A percentile compares a stretch with the other conserved stretches of the same genome.
phyloP scores from a whole-genome alignment of 805 yeast genomes.

The Metschnikowia santaceciliae region DNA sequence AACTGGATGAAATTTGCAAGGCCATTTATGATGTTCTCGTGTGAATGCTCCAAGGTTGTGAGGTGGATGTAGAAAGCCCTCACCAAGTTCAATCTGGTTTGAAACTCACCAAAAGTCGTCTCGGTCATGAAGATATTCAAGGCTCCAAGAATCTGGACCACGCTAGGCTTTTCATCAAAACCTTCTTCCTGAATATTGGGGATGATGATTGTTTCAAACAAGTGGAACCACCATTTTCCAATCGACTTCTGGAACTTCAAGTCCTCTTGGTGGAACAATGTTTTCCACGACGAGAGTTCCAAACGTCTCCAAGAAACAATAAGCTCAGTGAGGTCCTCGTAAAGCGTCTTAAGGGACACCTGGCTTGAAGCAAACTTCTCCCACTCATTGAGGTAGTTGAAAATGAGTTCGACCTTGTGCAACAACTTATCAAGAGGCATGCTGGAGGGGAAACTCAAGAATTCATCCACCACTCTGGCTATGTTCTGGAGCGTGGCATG shows the following conservation, averaged over 20 bases:
- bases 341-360: conserved; percentile 56
- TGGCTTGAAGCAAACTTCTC: conserved; percentile 83
- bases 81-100: conserved; percentile 54
- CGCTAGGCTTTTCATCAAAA: conserved; percentile 14
- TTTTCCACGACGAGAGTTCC: conserved; percentile 83
- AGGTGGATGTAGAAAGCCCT: conserved; percentile 59
- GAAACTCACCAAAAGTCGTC: conserved; percentile 72
- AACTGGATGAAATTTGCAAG: conserved; percentile 57
- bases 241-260: conserved; percentile 40
- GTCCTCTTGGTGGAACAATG: conserved; percentile 66
- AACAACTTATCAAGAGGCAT: conserved; percentile 76
- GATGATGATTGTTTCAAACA: conserved; percentile 74
- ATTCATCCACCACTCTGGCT: conserved; percentile 59
- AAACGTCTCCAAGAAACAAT: conserved; percentile 89
- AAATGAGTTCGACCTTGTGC: conserved; percentile 82
- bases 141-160: conserved; percentile 43
- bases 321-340: conserved; percentile 56
- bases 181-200: conserved; percentile 33
- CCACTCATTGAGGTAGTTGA: conserved; percentile 85
- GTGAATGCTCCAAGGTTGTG: conserved; percentile 19
- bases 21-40: conserved; percentile 29
- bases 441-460: conserved; percentile 54
- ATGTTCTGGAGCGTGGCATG: conserved; percentile 82
- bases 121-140: conserved; percentile 73
- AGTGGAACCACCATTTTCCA: conserved; percentile 89